Percentiles rank a stretch among this genome's conserved stretches.
These are phyloP conservation scores for Aspergillus flavus DNA, from an alignment of 2,329 filamentous ascomycete species.

Conservation along the genomic window DNA sequence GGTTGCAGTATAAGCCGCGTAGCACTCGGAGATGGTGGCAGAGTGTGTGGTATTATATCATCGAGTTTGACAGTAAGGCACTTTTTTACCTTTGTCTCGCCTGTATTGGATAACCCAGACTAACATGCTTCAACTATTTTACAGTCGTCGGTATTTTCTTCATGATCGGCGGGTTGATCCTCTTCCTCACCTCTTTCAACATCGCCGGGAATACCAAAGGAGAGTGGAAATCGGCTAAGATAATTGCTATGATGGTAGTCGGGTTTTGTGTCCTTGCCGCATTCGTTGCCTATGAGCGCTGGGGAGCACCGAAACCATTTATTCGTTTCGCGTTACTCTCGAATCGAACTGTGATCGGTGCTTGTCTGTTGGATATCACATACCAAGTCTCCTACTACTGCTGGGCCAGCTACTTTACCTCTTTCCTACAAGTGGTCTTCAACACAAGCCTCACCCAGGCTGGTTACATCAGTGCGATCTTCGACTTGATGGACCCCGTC, in stretches of 20 bases:
- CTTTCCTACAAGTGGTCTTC: slow-evolving; percentile 42
- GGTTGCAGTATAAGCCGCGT: slow-evolving; percentile 48
- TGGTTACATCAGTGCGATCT: slow-evolving; percentile 52
- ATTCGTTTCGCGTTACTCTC: slow-evolving; percentile 44
- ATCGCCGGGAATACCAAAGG: slow-evolving; percentile 43
- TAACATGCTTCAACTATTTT: too few species aligned
- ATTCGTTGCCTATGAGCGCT: slow-evolving; percentile 58
- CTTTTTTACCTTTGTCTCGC: too few species aligned
- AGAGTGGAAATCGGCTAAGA: slow-evolving; percentile 41
- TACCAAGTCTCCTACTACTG: slow-evolving; percentile 24
- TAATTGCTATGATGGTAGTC: slow-evolving; percentile 55
- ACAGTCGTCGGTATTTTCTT: slow-evolving; percentile 58
- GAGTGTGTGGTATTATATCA: slow-evolving; percentile 53
- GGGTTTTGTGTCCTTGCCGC: slow-evolving; percentile 55
- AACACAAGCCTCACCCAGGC: slow-evolving; percentile 33
- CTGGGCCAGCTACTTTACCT: slow-evolving; percentile 37
- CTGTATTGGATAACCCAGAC: too few species aligned
- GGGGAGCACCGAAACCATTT: slow-evolving; percentile 43
- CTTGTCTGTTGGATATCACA: slow-evolving; percentile 28
- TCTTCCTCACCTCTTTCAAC: slow-evolving; percentile 51
- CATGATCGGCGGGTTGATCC: slow-evolving; percentile 59
- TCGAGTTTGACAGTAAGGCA: slow-evolving; percentile 57
- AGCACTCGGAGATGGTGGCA: slow-evolving; percentile 49
- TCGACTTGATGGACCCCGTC: slow-evolving; percentile 56
- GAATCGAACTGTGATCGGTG: slow-evolving; percentile 31